Base-by-base conservation (phyloP, 805 yeast species). In the Nakazawaea sp. region DNA sequence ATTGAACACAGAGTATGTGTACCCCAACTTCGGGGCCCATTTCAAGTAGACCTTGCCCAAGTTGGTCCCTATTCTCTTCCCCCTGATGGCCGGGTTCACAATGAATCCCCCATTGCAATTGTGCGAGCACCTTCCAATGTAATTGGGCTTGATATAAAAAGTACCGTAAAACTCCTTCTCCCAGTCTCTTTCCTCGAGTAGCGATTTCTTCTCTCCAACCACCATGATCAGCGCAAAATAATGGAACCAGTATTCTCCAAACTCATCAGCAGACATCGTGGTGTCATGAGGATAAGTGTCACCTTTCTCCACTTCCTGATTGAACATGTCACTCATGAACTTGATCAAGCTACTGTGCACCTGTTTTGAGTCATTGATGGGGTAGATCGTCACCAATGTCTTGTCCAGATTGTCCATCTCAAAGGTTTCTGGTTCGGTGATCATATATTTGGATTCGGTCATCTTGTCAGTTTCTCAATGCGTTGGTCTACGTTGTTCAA, bases 61-160 rank as follows among this genome's bases (percentile, higher is more conserved):
- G n/a, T 69, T 69, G 25, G 61, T 66, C 1, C 96, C 96, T 12
- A 85, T 57, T 11, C 58, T 47, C 32, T 66, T 55, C 0, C 94
- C 92, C 43, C 97, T 68, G 18, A 62, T 61, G 0, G 45, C 45
- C 7, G 66, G 64, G 41, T 72, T 72, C 5, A 89, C 95, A 9
- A 87, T 53, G 51, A 89, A 89, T 0, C 94, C 96, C 0, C 79
- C 96, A 54, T 89, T 89, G 50, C 96, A 86, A 20, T 75, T 80
- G 50, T 89, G 96, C 0, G 92, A 76, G 44, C 90, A 80, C 41
- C 95, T 70, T 7, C 95, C 96, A 2, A 67, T 59, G 53, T 88
- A 89, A 57, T 89, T 89, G 13, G 97, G 96, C 51, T 84, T 87
- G 49, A 88, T 66, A 55, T 81, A 84, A 53, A 80, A 83, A 2